These are phyloP conservation scores for Globisporangium splendens DNA, from an alignment of 352 stramenopile genomes.

Conservation along the genomic window DNA sequence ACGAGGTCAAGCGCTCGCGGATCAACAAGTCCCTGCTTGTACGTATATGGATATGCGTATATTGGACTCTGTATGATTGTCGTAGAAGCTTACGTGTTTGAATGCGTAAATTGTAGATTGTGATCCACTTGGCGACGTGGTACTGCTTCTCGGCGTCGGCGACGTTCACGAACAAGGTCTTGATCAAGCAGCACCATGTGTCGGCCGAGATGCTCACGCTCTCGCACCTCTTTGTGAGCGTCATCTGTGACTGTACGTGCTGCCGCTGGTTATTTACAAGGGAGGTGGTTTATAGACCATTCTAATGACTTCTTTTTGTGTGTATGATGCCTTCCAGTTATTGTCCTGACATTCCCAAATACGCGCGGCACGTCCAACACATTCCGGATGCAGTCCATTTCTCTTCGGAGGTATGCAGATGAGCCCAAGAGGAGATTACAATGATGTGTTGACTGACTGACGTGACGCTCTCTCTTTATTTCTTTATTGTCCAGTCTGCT, in stretches of 20 bases:
- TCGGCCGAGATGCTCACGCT: slow-evolving; percentile 85
- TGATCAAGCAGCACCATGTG: slow-evolving; percentile 86
- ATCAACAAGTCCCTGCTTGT: slow-evolving; percentile 15
- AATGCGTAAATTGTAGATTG: slow-evolving; percentile 18
- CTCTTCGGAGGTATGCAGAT: slow-evolving; percentile 28
- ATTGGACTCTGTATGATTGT: neutral
- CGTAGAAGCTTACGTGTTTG: neutral
- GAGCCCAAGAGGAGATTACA: neutral
- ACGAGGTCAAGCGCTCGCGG: slow-evolving; percentile 7
- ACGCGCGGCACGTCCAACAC: slow-evolving; percentile 31
- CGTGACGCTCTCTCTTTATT: neutral
- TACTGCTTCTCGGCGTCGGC: slow-evolving; percentile 78
- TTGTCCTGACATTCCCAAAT: slow-evolving; percentile 69
- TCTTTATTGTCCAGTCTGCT: slow-evolving; percentile 33
- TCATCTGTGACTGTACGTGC: slow-evolving; percentile 68
- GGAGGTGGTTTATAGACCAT: no score
- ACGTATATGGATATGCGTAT: neutral
- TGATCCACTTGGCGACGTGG: slow-evolving; percentile 54
- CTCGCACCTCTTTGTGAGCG: slow-evolving; percentile 78
- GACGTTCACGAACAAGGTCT: slow-evolving; percentile 84
- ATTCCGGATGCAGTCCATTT: slow-evolving; percentile 65
- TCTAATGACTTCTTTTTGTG: no score
- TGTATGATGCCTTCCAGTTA: slow-evolving; percentile 27
- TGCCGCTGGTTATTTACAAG: neutral
- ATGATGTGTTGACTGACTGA: slow-evolving; percentile 1